Evolutionary conservation across 2,329 filamentous ascomycete genomes (phyloP), one percentile per base, ranked within the genome.

Genomic region (Xylariomycetidae sp.): DNA sequence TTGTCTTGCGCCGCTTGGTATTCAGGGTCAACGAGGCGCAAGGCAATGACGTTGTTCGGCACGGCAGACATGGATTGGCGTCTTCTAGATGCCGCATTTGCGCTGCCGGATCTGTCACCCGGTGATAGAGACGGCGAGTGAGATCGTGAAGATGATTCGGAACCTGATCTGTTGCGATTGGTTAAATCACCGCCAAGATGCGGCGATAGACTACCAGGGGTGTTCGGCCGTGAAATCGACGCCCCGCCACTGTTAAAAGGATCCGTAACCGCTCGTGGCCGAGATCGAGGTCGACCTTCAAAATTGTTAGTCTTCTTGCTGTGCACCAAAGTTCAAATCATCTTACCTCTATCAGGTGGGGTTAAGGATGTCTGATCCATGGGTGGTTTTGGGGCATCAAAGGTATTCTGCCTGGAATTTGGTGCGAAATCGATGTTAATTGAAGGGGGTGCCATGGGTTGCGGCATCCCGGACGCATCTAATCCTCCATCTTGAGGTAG

Each of bases 361-460:
- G 84, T 92, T 41, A 96, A 64, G 4, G 88, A 88, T 57, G 94
- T 86, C 43, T 81, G 73, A 46, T 87, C 79, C 46, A 80, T 66
- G n/a, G 70, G 69, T 18, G 72, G 63, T 52, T 85, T 86, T 14
- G 73, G 68, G 17, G 76, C 74, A 42, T 82, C 83, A 54, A 85
- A 83, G 47, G 70, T 78, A 33, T 70, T 74, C 50, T 77, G 77
- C 37, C 74, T 67, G 33, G 84, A 77, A 7, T 81, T 81, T 16
- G 89, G 89, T 12, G 88, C 89, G 58, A 87, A 88, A 56, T 95
- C 86, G 49, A 96, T 92, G 54, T 92, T 94, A 61, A 96, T 96
- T 32, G 89, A 86, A 0, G 89, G 89, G n/a, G 89, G 86, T 4
- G 83, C 84, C 82, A 94, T 92, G 46, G 85, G 74, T 31, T 81